Conservation (phyloP, 108 stramenopile genomes). For the Schizochytrium sp. region DNA sequence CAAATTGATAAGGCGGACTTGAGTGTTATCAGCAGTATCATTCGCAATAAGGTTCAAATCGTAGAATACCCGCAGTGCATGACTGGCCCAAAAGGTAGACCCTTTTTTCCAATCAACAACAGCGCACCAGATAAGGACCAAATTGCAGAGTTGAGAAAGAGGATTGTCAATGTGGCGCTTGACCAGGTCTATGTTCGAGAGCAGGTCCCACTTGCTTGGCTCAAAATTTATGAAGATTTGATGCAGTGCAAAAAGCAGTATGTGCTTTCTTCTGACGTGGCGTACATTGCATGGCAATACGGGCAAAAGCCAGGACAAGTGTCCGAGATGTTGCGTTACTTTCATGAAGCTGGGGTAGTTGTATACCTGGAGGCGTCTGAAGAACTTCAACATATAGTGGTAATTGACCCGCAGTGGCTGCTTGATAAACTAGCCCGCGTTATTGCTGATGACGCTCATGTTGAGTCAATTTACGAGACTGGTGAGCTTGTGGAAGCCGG, state of each 20-base stretch:
- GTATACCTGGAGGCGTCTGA: not conserved
- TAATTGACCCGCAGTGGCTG: constrained; percentile 44
- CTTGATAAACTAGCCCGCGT: constrained; percentile 25
- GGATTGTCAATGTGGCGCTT: not conserved
- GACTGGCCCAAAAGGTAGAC: too few relatives aligned
- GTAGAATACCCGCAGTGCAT: not conserved
- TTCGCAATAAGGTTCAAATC: not conserved
- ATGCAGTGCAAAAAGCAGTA: not conserved
- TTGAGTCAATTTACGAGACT: too few relatives aligned
- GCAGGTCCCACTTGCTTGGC: constrained; percentile 42
- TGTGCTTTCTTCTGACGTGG: not conserved
- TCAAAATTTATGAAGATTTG: constrained; percentile 1
- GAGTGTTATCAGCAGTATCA: not conserved
- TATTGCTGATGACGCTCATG: not conserved
- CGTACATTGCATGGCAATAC: not conserved
- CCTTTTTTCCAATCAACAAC: not conserved
- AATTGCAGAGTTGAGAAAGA: not conserved
- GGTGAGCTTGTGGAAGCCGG: not conserved
- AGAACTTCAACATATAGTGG: not conserved
- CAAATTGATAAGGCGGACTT: not conserved
- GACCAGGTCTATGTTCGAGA: not conserved
- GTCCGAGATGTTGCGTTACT: not conserved
- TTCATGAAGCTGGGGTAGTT: not conserved
- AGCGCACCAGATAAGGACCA: not conserved
- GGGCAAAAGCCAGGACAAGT: not conserved